Evolutionary conservation across 768 basidiomycete genomes (phyloP).

Genomic region (Xerocomellus amylosporus): DNA sequence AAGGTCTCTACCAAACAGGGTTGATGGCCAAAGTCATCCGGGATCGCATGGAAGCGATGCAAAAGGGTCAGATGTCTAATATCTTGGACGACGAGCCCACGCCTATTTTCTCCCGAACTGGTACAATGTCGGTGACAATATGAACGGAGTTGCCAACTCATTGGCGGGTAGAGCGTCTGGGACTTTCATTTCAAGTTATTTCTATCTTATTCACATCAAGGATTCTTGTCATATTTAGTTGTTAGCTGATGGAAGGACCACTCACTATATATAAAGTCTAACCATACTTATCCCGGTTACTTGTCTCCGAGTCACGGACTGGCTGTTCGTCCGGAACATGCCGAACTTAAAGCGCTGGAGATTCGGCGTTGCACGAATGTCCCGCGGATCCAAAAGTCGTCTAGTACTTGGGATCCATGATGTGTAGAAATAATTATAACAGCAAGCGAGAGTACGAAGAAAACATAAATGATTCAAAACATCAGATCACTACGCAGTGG

Average conservation of each 20-base stretch:
- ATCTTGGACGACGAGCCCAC: conserved; percentile 16
- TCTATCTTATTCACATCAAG: neutral
- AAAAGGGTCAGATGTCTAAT: conserved; percentile 12
- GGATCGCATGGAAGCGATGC: conserved; percentile 27
- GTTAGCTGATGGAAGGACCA: neutral
- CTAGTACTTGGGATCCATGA: too few species aligned
- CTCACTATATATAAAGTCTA: neutral
- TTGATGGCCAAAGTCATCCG: conserved; percentile 28
- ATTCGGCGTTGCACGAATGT: neutral
- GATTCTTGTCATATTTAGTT: neutral
- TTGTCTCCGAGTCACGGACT: neutral
- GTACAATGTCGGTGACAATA: neutral
- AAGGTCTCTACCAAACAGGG: conserved; percentile 27
- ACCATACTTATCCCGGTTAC: neutral
- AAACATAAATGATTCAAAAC: neutral
- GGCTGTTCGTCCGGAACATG: neutral
- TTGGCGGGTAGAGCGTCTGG: neutral
- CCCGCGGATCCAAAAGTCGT: neutral
- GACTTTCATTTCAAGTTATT: neutral
- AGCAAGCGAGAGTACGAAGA: neutral
- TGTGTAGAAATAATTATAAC: neutral
- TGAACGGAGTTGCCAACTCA: neutral
- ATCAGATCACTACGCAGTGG: neutral
- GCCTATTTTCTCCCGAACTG: conserved; percentile 2
- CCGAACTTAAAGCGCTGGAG: neutral